Base-by-base conservation (phyloP, 2,329 filamentous ascomycete genomes). In the Sporothrix mexicana region DNA sequence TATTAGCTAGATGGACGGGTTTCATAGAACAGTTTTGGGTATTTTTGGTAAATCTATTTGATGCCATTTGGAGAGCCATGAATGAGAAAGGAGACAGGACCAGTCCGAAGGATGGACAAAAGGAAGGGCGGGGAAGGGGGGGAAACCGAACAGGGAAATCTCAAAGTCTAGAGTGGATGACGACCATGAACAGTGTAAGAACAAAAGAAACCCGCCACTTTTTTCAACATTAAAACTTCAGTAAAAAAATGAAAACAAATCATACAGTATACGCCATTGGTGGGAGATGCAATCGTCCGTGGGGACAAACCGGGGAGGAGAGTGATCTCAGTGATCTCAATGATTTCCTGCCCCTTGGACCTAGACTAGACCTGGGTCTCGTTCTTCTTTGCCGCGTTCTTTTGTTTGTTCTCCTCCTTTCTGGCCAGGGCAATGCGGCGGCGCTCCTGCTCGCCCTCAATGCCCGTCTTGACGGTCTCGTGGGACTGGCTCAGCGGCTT, bases 401-500 rank as follows among this genome's bases (percentile, higher is more conserved):
- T 51, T 43, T 73, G 73, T 30, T 30, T 71, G 20, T 45, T 49
- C 9, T 64, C 64, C 25, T 68, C 55, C 55, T 53, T 72, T 15
- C 47, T 57, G 43, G 59, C 75, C 3, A 73, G 64, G 4, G 73
- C 74, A n/a, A 76, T 73, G n/a, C 72, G 74, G 0, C 75, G 74
- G 1, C 75, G 74, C 72, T 73, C 73, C 47, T 76, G 2, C 51
- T 76, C 75, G 66, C 75, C 75, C 13, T 70, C 72, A 73, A 90
- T 77, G 0, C 88, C 88, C 0, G 88, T 90, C 82, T 88, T 86
- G 77, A 88, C 84, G 78, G 88, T 86, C 67, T 84, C 82, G 73
- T 90, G 88, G 41, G 87, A 81, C 76, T 84, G 85, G 78, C 83
- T 87, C 73, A 90, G 81, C 74, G 81, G 82, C 73, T 82, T 83